phyloP scores from a whole-genome alignment of 805 yeast genomes.

The Saturnispora kantuleensis region DNA sequence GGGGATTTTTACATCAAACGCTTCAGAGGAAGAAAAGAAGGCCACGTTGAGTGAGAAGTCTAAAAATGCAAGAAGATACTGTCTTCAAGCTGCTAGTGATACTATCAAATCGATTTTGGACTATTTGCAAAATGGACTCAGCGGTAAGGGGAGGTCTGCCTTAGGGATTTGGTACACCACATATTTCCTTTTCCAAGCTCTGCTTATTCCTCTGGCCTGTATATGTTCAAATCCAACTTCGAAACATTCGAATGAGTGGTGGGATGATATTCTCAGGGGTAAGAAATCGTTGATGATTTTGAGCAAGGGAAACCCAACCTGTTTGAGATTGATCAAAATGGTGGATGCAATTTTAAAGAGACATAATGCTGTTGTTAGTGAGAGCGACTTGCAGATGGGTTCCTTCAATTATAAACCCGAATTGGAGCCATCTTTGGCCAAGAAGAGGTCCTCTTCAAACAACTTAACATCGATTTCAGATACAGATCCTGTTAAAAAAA shows the following conservation, averaged over 20 bases:
- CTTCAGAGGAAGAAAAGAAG: constrained; percentile 10
- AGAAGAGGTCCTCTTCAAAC: constrained; percentile 5
- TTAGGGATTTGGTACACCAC: constrained; percentile 55
- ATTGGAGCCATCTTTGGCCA: not conserved
- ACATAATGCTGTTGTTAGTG: constrained; percentile 13
- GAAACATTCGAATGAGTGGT: constrained; percentile 35
- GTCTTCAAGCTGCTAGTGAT: constrained; percentile 41
- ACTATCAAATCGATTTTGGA: constrained; percentile 41
- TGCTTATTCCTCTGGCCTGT: constrained; percentile 47
- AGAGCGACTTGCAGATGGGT: constrained; percentile 3
- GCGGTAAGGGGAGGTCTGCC: constrained; percentile 24
- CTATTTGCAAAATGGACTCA: constrained; percentile 21
- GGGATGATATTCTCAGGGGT: constrained; percentile 32
- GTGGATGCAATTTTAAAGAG: constrained; percentile 31
- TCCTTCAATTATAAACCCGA: constrained; percentile 1
- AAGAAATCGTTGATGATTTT: constrained; percentile 30
- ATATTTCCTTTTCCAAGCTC: constrained; percentile 54
- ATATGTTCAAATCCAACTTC: constrained; percentile 41
- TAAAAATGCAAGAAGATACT: constrained; percentile 39
- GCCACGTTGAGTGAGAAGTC: constrained; percentile 30
- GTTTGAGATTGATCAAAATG: constrained; percentile 35
- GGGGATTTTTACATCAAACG: constrained; percentile 12
- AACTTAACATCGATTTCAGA: not conserved
- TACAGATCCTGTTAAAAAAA: not conserved
- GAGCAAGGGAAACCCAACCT: constrained; percentile 34